phyloP scores from a whole-genome alignment of 805 yeast genomes.

The Kluyveromyces aestuarii region DNA sequence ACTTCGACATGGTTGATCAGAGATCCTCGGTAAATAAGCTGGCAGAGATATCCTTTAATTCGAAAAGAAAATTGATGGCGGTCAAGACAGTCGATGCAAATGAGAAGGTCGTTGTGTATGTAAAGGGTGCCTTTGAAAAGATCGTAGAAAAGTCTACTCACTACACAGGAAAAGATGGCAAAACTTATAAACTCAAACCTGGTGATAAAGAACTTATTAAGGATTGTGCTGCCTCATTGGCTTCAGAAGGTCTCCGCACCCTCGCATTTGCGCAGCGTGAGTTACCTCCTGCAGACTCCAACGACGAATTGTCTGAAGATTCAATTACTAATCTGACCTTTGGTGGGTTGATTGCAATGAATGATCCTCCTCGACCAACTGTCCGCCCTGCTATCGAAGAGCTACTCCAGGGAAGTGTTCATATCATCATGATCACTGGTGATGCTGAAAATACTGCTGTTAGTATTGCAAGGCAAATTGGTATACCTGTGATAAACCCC shows the following conservation, averaged over 20 bases:
- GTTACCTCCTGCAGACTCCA: constrained; percentile 22
- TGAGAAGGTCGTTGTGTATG: constrained; percentile 48
- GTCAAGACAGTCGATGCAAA: constrained; percentile 50
- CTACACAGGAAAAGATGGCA: constrained; percentile 52
- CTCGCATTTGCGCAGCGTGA: constrained; percentile 63
- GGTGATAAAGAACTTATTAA: constrained; percentile 39
- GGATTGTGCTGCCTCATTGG: constrained; percentile 54
- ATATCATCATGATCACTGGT: constrained; percentile 97
- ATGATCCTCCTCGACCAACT: constrained; percentile 93
- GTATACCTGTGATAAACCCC: constrained; percentile 66
- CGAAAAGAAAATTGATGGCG: constrained; percentile 87
- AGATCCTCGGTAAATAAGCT: constrained; percentile 50
- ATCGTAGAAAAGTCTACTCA: constrained; percentile 52
- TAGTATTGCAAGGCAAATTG: constrained; percentile 81
- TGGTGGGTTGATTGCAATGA: constrained; percentile 88
- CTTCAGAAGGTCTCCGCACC: constrained; percentile 79
- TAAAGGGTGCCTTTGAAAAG: constrained; percentile 87
- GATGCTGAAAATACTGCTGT: constrained; percentile 83
- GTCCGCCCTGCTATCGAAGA: constrained; percentile 68
- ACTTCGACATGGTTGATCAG: constrained; percentile 62
- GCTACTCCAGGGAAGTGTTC: constrained; percentile 87
- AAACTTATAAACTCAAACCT: constrained; percentile 46
- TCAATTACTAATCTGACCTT: constrained; percentile 59
- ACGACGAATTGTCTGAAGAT: constrained; percentile 19
- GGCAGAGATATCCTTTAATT: constrained; percentile 77